phyloP scores from a whole-genome alignment of 2,329 filamentous ascomycete genomes.

The Xylaria hypoxylon region DNA sequence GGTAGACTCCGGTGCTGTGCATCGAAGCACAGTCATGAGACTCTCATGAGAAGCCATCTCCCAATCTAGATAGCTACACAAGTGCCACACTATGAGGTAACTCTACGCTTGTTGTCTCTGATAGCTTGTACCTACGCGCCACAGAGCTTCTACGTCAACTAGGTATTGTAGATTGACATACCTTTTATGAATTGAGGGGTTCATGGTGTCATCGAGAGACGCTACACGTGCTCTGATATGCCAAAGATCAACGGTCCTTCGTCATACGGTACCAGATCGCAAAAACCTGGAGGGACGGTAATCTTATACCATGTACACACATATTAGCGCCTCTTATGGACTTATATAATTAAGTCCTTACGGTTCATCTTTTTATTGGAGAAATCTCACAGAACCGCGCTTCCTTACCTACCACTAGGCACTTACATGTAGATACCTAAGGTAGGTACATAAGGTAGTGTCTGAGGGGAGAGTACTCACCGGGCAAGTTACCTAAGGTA shows the following conservation, averaged over 20 bases:
- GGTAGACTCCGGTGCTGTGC: constrained; percentile 44
- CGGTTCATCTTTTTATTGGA: too few relatives aligned
- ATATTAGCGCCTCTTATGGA: too few relatives aligned
- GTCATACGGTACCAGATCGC: background rate
- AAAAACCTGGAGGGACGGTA: background rate
- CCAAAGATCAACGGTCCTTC: background rate
- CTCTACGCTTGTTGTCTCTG: constrained; percentile 13
- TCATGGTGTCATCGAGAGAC: background rate
- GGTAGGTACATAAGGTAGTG: too few relatives aligned
- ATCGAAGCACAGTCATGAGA: constrained; percentile 44
- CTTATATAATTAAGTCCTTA: too few relatives aligned
- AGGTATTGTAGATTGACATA: background rate
- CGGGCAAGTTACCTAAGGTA: too few relatives aligned
- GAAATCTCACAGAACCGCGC: too few relatives aligned
- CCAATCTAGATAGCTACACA: constrained; percentile 6
- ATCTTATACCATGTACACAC: background rate
- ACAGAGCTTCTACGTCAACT: background rate
- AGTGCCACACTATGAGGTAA: constrained; percentile 7
- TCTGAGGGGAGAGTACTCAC: too few relatives aligned
- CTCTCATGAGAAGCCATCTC: constrained; percentile 12
- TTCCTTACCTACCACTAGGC: too few relatives aligned
- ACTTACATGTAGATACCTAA: too few relatives aligned
- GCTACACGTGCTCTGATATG: background rate
- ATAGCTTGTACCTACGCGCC: background rate
- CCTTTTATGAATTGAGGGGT: background rate